Evolutionary conservation across 495 filamentous ascomycete genomes (phyloP).

Genomic region (Daldinia decipiens): DNA sequence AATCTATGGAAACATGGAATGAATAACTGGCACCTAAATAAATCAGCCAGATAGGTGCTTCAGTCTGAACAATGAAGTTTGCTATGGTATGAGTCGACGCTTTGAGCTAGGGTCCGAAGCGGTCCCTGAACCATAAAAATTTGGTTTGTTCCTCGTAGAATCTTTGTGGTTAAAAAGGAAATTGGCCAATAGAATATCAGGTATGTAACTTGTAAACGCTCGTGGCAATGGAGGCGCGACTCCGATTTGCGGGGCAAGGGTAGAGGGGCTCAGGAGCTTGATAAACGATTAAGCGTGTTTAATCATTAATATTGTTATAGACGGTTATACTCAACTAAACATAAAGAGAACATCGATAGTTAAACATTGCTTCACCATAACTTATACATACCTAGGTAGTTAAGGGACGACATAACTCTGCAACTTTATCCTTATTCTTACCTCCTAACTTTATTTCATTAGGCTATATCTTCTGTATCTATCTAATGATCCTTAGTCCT

Average conservation of each 20-base stretch:
- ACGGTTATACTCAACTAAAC: neutral
- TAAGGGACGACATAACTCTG: neutral
- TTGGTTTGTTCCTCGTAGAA: conserved; percentile 28
- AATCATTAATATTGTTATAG: neutral
- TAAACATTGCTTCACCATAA: neutral
- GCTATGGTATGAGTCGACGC: conserved; percentile 32
- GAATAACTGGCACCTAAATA: conserved; percentile 16
- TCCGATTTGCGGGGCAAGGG: conserved; percentile 40
- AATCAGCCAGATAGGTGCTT: conserved; percentile 9
- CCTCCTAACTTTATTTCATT: neutral
- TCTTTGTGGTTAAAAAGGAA: conserved; percentile 22
- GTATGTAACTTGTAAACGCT: neutral
- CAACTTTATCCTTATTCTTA: neutral
- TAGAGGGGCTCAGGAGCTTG: conserved; percentile 31
- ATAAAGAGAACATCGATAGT: neutral
- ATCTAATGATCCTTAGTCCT: too few relatives aligned
- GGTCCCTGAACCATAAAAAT: conserved; percentile 23
- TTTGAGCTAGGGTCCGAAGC: conserved; percentile 43
- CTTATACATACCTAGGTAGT: too few relatives aligned
- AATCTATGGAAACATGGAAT: conserved; percentile 16
- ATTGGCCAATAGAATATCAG: conserved; percentile 32
- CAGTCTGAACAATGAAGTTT: conserved; percentile 37
- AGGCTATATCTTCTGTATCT: neutral
- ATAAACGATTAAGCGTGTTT: conserved; percentile 15
- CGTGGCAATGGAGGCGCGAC: neutral